These are phyloP conservation scores for Yamadazyma diddensiae DNA, from an alignment of 1,139 yeast species.

Conservation along the genomic window DNA sequence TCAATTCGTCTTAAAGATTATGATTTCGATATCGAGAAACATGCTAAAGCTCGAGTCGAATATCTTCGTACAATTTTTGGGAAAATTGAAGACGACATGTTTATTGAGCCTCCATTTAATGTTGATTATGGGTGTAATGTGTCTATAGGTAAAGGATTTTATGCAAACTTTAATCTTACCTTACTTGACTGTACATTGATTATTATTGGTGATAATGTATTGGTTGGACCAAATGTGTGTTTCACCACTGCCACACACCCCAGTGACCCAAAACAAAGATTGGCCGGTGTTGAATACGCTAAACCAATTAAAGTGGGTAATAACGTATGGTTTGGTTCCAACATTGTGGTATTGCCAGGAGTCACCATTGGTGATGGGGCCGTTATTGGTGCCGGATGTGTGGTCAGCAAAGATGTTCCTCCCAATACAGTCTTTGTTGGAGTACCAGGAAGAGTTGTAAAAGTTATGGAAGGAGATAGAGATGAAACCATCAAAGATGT, in stretches of 20 bases:
- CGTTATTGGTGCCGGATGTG: slow-evolving; percentile 68
- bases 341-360: slow-evolving; percentile 57
- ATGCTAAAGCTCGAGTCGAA: slow-evolving; percentile 32
- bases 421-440: slow-evolving; percentile 56
- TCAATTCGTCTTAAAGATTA: slow-evolving; percentile 38
- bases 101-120: slow-evolving; percentile 51
- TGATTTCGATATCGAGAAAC: slow-evolving; percentile 17
- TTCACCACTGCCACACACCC: slow-evolving; percentile 67
- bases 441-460: slow-evolving; percentile 52
- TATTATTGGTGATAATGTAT: slow-evolving; percentile 56
- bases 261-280: slow-evolving; percentile 46
- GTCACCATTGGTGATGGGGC: slow-evolving; percentile 61
- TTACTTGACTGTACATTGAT: slow-evolving; percentile 61
- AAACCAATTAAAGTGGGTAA: slow-evolving; percentile 57
- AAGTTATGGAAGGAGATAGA: slow-evolving; percentile 9
- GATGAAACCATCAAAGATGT: slow-evolving; percentile 10
- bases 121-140: slow-evolving; percentile 62
- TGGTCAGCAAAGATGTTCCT: slow-evolving; percentile 57
- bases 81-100: slow-evolving; percentile 32
- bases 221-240: slow-evolving; percentile 64
- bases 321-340: slow-evolving; percentile 66
- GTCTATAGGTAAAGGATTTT: slow-evolving; percentile 47
- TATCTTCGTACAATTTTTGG: slow-evolving; percentile 45
- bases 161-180: slow-evolving; percentile 54
- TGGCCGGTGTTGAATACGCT: slow-evolving; percentile 49